phyloP scores from a whole-genome alignment of 164 flowering plant genomes.

The Pachysandra terminalis region DNA sequence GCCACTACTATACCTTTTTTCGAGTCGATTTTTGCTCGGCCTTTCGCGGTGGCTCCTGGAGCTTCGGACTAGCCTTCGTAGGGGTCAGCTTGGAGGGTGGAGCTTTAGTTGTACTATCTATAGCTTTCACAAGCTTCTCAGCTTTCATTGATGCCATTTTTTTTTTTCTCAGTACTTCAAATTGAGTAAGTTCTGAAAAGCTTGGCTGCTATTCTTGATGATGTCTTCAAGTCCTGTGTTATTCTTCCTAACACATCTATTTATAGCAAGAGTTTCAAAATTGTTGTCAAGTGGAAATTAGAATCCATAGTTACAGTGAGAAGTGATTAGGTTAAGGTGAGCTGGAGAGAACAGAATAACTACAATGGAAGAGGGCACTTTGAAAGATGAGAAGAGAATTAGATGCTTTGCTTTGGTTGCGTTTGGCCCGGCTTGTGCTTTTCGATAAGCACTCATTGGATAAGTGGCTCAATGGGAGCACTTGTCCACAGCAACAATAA shows the following conservation, averaged over 20 bases:
- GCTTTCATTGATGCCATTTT: conserved; percentile 49
- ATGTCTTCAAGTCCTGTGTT: background rate
- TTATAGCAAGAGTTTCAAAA: background rate
- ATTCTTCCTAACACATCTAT: background rate
- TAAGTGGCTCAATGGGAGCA: too few species aligned
- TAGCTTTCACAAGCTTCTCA: conserved; percentile 37
- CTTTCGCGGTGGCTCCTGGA: background rate
- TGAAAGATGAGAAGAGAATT: background rate
- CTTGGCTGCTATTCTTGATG: background rate
- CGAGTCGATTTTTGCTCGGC: too few species aligned
- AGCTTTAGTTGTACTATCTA: conserved; percentile 21
- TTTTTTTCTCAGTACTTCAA: background rate
- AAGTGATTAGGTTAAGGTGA: background rate
- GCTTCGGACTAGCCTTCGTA: conserved; percentile 37
- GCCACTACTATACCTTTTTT: too few species aligned
- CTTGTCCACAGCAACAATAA: too few species aligned
- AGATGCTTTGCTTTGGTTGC: conserved; percentile 1
- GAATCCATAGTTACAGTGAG: conserved; percentile 4
- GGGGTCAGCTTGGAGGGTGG: conserved; percentile 27
- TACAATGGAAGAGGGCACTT: background rate
- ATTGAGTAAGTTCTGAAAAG: too few species aligned
- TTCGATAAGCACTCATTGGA: too few species aligned
- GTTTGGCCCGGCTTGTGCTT: too few species aligned
- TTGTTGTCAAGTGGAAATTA: background rate
- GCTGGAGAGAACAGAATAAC: conserved; percentile 8